Percentiles rank a stretch among this genome's conserved stretches.
Conservation (phyloP, 2,329 filamentous ascomycete species). For the Fusarium sp. region DNA sequence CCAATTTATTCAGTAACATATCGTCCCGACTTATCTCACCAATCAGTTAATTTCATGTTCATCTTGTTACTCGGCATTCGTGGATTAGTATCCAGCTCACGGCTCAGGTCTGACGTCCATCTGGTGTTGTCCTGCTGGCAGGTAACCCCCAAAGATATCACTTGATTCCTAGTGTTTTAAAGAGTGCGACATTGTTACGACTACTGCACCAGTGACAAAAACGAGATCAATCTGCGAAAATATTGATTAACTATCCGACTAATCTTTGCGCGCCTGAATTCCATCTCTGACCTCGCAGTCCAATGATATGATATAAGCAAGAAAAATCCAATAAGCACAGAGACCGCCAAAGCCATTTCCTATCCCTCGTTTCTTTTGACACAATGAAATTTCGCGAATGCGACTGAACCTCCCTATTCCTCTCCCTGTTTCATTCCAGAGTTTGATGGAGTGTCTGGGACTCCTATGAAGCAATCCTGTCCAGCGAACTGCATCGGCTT, state of each 20-base stretch:
- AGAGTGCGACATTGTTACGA: too few species aligned
- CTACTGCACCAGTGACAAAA: neutral
- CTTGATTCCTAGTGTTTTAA: neutral
- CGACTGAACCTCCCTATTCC: neutral
- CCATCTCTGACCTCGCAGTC: slow-evolving; percentile 26
- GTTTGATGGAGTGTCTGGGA: neutral
- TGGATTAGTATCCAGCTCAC: neutral
- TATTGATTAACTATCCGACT: slow-evolving; percentile 9
- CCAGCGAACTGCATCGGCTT: slow-evolving; percentile 20
- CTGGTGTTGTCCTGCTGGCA: neutral
- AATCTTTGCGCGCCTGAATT: slow-evolving; percentile 3
- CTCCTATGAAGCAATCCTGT: slow-evolving; percentile 12
- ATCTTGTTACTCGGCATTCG: neutral
- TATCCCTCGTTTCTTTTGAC: slow-evolving; percentile 28
- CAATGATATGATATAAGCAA: slow-evolving; percentile 24
- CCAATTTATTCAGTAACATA: neutral
- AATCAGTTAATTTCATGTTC: neutral
- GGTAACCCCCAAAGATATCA: too few species aligned
- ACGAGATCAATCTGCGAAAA: neutral
- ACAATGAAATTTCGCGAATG: slow-evolving; percentile 34
- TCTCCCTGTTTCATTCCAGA: neutral
- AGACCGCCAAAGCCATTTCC: neutral
- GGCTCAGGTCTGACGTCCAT: too few species aligned
- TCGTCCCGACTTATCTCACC: neutral
- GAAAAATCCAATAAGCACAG: slow-evolving; percentile 2